Conservation (phyloP, 2,329 filamentous ascomycete species). For the Stylonectria norvegica region DNA sequence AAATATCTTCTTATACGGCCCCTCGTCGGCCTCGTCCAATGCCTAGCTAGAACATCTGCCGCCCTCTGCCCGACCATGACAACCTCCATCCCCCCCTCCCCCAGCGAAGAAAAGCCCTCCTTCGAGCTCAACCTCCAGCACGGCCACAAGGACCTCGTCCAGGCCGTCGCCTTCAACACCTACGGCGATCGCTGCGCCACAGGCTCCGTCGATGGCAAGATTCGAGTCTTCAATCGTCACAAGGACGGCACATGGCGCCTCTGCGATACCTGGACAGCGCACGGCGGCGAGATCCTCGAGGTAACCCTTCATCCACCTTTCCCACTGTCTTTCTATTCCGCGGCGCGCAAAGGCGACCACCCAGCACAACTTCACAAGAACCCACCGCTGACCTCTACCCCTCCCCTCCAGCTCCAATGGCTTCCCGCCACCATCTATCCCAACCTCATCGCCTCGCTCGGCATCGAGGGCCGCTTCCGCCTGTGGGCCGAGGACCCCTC, state of each 20-base stretch:
- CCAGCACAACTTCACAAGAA: constrained; percentile 9
- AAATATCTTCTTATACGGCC: too few species aligned
- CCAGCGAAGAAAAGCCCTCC: constrained; percentile 43
- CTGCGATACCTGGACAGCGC: constrained; percentile 84
- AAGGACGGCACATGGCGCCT: constrained; percentile 74
- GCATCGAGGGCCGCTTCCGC: constrained; percentile 84
- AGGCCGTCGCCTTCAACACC: constrained; percentile 84
- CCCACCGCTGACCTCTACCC: constrained; percentile 10
- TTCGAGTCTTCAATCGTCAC: constrained; percentile 86
- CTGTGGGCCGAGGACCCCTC: constrained; percentile 90
- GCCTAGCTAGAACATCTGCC: too few species aligned
- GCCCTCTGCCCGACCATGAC: constrained; percentile 22
- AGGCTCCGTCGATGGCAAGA: constrained; percentile 85
- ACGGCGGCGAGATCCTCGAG: constrained; percentile 86
- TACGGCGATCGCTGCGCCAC: constrained; percentile 91
- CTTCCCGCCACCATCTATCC: constrained; percentile 84
- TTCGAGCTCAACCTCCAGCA: constrained; percentile 65
- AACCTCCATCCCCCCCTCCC: constrained; percentile 33
- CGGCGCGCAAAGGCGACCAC: constrained; percentile 7
- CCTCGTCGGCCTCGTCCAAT: neutral
- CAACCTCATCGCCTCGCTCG: constrained; percentile 81
- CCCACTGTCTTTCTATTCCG: constrained; percentile 3
- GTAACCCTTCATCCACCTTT: constrained; percentile 51
- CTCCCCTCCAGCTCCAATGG: constrained; percentile 72
- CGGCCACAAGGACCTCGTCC: constrained; percentile 75